Percentiles rank a stretch among this genome's conserved stretches.
Evolutionary conservation across 331 rosid genomes (phyloP).

Genomic region (Rosa hybrid): DNA sequence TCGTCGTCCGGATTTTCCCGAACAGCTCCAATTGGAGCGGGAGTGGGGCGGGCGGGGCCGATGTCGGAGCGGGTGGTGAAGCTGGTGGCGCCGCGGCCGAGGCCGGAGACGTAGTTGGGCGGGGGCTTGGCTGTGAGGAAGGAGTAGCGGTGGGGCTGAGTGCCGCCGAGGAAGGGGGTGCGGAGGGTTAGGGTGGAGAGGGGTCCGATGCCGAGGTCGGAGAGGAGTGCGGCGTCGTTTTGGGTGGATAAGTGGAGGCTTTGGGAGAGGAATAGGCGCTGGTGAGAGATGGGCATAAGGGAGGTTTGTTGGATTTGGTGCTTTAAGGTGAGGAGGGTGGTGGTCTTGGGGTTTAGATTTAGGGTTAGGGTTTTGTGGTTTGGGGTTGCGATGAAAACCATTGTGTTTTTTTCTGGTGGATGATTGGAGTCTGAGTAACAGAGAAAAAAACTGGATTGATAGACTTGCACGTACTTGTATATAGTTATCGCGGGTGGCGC

Average conservation of each 20-base stretch:
- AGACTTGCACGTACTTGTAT: background rate
- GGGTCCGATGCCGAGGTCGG: conserved; percentile 53
- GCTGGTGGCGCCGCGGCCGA: conserved; percentile 90
- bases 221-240: conserved; percentile 39
- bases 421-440: background rate
- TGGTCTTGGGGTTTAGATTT: conserved; percentile 50
- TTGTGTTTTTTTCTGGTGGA: conserved; percentile 1
- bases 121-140: conserved; percentile 82
- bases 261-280: conserved; percentile 57
- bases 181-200: conserved; percentile 65
- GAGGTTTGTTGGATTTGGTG: conserved; percentile 39
- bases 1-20: conserved; percentile 75
- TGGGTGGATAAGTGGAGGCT: conserved; percentile 31
- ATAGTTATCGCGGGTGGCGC: background rate
- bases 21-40: background rate
- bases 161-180: conserved; percentile 58
- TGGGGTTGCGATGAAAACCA: conserved; percentile 63
- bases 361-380: conserved; percentile 48
- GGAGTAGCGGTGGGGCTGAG: conserved; percentile 66
- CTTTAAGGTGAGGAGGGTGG: conserved; percentile 53
- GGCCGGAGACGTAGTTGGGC: conserved; percentile 74
- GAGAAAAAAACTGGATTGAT: no score
- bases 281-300: conserved; percentile 44
- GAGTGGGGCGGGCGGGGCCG: conserved; percentile 79
- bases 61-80: conserved; percentile 85